A percentile compares a stretch with the other conserved stretches of the same genome.
Conservation (phyloP, 352 stramenopile species). For the Phytopythium boreale region DNA sequence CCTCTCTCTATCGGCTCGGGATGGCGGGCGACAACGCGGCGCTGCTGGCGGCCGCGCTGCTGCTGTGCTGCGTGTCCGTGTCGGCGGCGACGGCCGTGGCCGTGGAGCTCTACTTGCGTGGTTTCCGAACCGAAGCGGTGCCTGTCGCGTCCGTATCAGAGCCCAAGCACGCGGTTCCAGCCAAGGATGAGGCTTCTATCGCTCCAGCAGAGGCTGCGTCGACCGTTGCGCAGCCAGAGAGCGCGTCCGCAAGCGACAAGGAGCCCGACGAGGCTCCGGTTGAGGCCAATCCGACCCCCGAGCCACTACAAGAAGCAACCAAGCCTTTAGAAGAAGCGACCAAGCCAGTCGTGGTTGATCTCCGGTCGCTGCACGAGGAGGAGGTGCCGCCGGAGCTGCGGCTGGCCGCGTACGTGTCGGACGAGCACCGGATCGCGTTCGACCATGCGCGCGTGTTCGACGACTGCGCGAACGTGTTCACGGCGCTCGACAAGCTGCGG, state of each 20-base stretch:
- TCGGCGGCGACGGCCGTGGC: conserved; percentile 37
- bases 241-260: background rate
- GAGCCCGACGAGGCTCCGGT: background rate
- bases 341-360: conserved; percentile 22
- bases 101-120: conserved; percentile 35
- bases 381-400: conserved; percentile 39
- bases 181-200: background rate
- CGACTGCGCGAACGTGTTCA: conserved; percentile 52
- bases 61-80: conserved; percentile 38
- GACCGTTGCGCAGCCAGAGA: background rate
- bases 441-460: conserved; percentile 54
- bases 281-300: background rate
- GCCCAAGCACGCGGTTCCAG: background rate
- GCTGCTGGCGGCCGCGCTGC: conserved; percentile 23
- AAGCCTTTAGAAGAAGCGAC: background rate
- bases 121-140: background rate
- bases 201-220: background rate
- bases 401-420: conserved; percentile 47
- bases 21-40: conserved; percentile 3
- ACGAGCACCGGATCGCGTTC: conserved; percentile 38
- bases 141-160: background rate
- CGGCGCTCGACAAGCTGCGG: conserved; percentile 59
- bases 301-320: background rate
- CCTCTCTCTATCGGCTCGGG: background rate
- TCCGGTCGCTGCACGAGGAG: conserved; percentile 18